These are phyloP conservation scores for Escovopsis sp. DNA, from an alignment of 2,329 filamentous ascomycete genomes.

Conservation along the genomic window DNA sequence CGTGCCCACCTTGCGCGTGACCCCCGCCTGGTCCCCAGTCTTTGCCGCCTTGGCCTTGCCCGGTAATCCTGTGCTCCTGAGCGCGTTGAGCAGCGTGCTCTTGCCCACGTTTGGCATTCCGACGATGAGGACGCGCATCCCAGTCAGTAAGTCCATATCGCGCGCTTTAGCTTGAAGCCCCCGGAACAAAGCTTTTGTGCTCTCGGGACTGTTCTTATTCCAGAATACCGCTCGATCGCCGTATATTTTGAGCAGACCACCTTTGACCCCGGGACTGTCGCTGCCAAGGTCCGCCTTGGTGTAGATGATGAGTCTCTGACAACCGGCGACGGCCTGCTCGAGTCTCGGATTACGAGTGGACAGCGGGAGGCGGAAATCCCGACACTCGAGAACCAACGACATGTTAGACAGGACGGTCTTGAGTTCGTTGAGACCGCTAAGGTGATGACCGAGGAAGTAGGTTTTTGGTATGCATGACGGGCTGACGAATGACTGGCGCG, in stretches of 20 bases:
- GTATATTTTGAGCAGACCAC: slow-evolving; percentile 18
- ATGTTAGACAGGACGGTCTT: slow-evolving; percentile 64
- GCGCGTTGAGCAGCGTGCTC: slow-evolving; percentile 78
- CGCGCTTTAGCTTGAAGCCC: slow-evolving; percentile 18
- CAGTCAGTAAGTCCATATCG: slow-evolving; percentile 46
- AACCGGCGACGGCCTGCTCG: slow-evolving; percentile 58
- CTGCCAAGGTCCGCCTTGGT: slow-evolving; percentile 69
- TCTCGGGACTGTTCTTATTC: slow-evolving; percentile 18
- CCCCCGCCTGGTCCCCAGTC: slow-evolving; percentile 76
- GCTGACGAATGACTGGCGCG: slow-evolving; percentile 56
- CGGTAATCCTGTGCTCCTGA: slow-evolving; percentile 49
- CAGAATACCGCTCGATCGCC: slow-evolving; percentile 28
- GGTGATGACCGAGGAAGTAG: slow-evolving; percentile 92
- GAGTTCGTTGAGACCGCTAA: slow-evolving; percentile 67
- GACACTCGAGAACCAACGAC: slow-evolving; percentile 83
- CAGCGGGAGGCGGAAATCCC: slow-evolving; percentile 80
- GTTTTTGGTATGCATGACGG: slow-evolving; percentile 66
- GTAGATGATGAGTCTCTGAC: slow-evolving; percentile 69
- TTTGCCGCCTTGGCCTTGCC: slow-evolving; percentile 51
- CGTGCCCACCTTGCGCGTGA: slow-evolving; percentile 72
- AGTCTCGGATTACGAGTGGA: slow-evolving; percentile 84
- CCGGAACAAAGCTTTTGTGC: slow-evolving; percentile 24
- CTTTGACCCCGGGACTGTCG: slow-evolving; percentile 15
- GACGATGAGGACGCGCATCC: slow-evolving; percentile 73
- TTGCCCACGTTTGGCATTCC: slow-evolving; percentile 98